Percentiles rank a stretch among this genome's conserved stretches.
phyloP scores from a whole-genome alignment of 192 early-diverging fungal genomes.

The Spizellomyces sp. region DNA sequence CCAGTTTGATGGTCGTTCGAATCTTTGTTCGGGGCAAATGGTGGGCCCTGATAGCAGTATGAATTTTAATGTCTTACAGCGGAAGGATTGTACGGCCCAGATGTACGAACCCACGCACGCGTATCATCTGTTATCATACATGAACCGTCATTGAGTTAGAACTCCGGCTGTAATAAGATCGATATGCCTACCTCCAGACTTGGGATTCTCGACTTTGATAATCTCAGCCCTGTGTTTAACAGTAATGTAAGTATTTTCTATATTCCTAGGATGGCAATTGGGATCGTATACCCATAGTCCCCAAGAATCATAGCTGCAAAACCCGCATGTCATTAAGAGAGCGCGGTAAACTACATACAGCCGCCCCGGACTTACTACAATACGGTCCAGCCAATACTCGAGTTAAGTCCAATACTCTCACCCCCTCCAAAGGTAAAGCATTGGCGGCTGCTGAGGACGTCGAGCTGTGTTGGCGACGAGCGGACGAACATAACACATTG shows the following conservation, averaged over 20 bases:
- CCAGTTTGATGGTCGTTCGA: conserved; percentile 30
- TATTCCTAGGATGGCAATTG: background rate
- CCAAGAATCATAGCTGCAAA: conserved; percentile 37
- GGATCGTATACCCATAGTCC: conserved; percentile 21
- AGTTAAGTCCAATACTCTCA: conserved; percentile 21
- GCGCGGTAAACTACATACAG: background rate
- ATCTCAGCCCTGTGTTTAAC: conserved; percentile 71
- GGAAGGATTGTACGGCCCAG: conserved; percentile 9
- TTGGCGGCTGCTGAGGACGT: too few relatives aligned
- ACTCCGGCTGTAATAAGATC: background rate
- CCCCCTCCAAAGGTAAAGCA: conserved; percentile 17
- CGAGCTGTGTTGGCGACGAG: too few relatives aligned
- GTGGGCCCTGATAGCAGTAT: conserved; percentile 46
- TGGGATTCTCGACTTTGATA: conserved; percentile 88
- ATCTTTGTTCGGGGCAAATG: conserved; percentile 41
- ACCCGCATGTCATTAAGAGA: background rate
- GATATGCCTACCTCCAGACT: conserved; percentile 51
- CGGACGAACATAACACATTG: too few relatives aligned
- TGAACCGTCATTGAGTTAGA: background rate
- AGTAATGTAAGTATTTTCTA: conserved; percentile 3
- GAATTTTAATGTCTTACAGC: conserved; percentile 16
- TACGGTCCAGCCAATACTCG: conserved; percentile 52
- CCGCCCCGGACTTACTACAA: conserved; percentile 34
- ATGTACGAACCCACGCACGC: conserved; percentile 81
- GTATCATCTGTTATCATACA: conserved; percentile 72